Evolutionary conservation across 768 basidiomycete genomes (phyloP).

Genomic region (Mycena galericulata): DNA sequence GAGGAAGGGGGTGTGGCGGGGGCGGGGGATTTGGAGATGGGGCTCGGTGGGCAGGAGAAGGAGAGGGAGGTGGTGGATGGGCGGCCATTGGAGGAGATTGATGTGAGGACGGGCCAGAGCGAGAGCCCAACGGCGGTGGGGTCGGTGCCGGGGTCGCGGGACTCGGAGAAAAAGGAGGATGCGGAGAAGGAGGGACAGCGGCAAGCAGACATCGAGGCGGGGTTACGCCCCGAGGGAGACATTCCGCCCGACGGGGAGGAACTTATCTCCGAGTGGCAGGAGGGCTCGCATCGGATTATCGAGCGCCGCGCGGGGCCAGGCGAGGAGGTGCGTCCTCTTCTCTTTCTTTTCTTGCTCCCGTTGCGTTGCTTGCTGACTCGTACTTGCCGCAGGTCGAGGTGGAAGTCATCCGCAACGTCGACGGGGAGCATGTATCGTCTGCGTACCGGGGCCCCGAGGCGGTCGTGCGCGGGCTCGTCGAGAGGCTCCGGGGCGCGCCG

Average conservation of each 20-base stretch:
- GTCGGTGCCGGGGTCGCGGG: slow-evolving; percentile 30
- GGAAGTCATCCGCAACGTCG: slow-evolving; percentile 63
- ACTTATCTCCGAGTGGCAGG: slow-evolving; percentile 70
- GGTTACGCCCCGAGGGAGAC: slow-evolving; percentile 44
- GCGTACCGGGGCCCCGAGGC: slow-evolving; percentile 39
- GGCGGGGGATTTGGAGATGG: slow-evolving; percentile 38
- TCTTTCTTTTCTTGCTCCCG: background rate
- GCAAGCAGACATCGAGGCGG: slow-evolving; percentile 23
- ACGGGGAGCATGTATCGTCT: slow-evolving; percentile 30
- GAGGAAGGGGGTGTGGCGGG: slow-evolving; percentile 63
- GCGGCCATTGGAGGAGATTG: slow-evolving; percentile 30
- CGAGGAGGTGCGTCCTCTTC: slow-evolving; percentile 73
- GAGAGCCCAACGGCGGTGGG: slow-evolving; percentile 30
- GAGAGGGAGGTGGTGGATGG: slow-evolving; percentile 25
- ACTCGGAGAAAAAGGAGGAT: slow-evolving; percentile 28
- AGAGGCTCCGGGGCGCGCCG: slow-evolving; percentile 30
- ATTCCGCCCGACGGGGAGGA: slow-evolving; percentile 59
- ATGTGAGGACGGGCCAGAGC: slow-evolving; percentile 18
- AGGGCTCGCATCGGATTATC: slow-evolving; percentile 75
- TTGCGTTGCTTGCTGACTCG: background rate
- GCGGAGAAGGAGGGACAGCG: background rate
- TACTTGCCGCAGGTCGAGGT: slow-evolving; percentile 67
- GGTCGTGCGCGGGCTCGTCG: slow-evolving; percentile 43
- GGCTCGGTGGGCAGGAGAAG: slow-evolving; percentile 33
- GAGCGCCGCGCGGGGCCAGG: slow-evolving; percentile 70